A percentile compares a stretch with the other conserved stretches of the same genome.
phyloP scores from a whole-genome alignment of 805 yeast species.

The Lachancea meyersii region DNA sequence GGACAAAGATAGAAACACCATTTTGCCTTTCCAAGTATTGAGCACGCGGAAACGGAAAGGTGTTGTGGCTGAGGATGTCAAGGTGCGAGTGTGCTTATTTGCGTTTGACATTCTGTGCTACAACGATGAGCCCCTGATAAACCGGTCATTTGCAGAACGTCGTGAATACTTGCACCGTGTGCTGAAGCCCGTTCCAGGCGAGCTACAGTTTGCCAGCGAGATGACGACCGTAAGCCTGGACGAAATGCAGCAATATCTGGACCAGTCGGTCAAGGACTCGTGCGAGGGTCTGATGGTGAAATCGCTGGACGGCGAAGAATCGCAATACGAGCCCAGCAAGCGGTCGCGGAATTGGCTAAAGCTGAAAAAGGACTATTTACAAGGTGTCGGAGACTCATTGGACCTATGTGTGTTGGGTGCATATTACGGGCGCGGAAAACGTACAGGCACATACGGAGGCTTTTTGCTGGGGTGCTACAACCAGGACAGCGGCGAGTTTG shows the following conservation, averaged over 20 bases:
- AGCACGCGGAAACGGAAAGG: constrained; percentile 93
- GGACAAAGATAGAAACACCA: constrained; percentile 72
- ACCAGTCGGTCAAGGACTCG: constrained; percentile 78
- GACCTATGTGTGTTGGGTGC: constrained; percentile 94
- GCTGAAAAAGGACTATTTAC: constrained; percentile 87
- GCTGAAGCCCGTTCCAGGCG: constrained; percentile 60
- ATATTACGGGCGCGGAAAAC: constrained; percentile 85
- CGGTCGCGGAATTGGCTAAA: constrained; percentile 94
- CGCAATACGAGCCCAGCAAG: constrained; percentile 88
- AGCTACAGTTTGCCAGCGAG: constrained; percentile 72
- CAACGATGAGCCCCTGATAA: constrained; percentile 67
- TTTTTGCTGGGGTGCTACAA: constrained; percentile 87
- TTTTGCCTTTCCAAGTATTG: constrained; percentile 86
- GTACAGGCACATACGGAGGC: constrained; percentile 95
- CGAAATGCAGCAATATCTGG: constrained; percentile 78
- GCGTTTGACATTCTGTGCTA: constrained; percentile 80
- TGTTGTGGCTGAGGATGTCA: constrained; percentile 79
- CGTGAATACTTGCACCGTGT: constrained; percentile 52
- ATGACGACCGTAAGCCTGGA: constrained; percentile 62
- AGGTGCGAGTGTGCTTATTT: constrained; percentile 85
- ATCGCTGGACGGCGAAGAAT: constrained; percentile 71
- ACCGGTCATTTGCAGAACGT: constrained; percentile 62
- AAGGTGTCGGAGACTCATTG: constrained; percentile 92
- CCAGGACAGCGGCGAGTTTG: constrained; percentile 85
- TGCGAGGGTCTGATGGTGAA: constrained; percentile 98